Conservation (phyloP, 768 basidiomycete species). For the Suillus alpinus region DNA sequence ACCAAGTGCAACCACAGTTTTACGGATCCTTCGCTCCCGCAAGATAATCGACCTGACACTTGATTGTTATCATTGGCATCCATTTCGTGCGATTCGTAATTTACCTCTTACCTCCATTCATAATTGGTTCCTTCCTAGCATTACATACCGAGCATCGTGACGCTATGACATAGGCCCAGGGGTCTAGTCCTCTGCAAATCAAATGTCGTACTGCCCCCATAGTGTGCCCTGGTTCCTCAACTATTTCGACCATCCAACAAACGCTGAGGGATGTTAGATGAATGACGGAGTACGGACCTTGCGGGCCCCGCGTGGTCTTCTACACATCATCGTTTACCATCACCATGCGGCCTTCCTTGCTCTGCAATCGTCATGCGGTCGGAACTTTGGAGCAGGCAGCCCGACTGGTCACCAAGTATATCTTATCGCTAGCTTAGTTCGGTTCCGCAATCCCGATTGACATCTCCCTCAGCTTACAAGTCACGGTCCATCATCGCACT, state of each 20-base stretch:
- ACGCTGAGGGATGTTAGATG: neutral
- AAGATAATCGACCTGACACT: conserved; percentile 38
- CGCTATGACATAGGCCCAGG: neutral
- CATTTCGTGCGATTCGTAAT: neutral
- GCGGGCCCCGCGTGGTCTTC: neutral
- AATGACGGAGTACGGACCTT: neutral
- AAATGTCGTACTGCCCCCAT: neutral
- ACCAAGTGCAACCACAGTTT: conserved; percentile 77
- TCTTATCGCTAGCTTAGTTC: neutral
- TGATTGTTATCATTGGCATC: conserved; percentile 5
- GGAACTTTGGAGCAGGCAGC: neutral
- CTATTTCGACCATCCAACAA: neutral
- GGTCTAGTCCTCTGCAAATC: neutral
- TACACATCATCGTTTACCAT: neutral
- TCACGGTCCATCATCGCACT: neutral
- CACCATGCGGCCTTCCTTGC: neutral
- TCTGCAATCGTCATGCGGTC: neutral
- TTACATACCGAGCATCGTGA: neutral
- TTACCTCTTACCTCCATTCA: neutral
- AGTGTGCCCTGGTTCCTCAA: neutral
- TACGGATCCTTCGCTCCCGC: conserved; percentile 61
- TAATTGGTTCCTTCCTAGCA: neutral
- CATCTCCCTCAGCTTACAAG: neutral
- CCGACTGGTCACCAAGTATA: neutral
- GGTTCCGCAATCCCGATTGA: neutral